Base-by-base conservation (phyloP, 2,329 filamentous ascomycete genomes). In the Cladosporium cucumerinum region DNA sequence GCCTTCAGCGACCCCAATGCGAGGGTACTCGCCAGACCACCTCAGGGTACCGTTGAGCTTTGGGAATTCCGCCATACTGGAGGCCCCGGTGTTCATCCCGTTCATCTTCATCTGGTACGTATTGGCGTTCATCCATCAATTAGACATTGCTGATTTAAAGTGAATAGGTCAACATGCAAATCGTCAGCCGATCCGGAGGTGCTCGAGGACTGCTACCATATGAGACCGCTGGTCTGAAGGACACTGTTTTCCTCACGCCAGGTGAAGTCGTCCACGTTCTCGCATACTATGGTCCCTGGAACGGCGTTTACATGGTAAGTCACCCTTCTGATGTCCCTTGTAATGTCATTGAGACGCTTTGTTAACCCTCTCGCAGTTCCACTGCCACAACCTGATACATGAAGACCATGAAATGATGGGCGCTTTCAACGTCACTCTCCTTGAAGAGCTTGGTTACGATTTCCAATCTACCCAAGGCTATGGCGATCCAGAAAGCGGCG, bases 161-260 rank as follows among this genome's bases (percentile, higher is more conserved):
- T 4, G 3, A 10, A 46, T 12, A 46, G 39, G 39, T 88, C 57
- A 85, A 87, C 69, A 84, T 87, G 73, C 80, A 82, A 63, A 77
- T 87, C 39, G 69, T 86, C 25, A 78, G 76, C 8, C 82, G 85
- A 21, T 79, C 71, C 0, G 81, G 82, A 4, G 80, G 79, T 11
- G 74, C 77, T 21, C 76, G 79, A 3, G 71, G 69, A 14, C 80
- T 86, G 5, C 69, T 78, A 66, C 78, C 82, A 0, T 87, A 87
- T 68, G 85, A 87, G 73, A 75, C 77, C 1, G 80, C 78, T 0
- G 85, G 82, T 0, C 78, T 86, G 21, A 87, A 87, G 72, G 85
- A 87, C 68, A 82, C 86, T 1, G 84, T 86, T 1, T 83, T 84
- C 78, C 77, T 87, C 1, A 82, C 79, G 11, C 74, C 73, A 0